A percentile compares a stretch with the other conserved stretches of the same genome.
Conservation (phyloP, 2,329 filamentous ascomycete genomes). For the Trichophaea hybrida region DNA sequence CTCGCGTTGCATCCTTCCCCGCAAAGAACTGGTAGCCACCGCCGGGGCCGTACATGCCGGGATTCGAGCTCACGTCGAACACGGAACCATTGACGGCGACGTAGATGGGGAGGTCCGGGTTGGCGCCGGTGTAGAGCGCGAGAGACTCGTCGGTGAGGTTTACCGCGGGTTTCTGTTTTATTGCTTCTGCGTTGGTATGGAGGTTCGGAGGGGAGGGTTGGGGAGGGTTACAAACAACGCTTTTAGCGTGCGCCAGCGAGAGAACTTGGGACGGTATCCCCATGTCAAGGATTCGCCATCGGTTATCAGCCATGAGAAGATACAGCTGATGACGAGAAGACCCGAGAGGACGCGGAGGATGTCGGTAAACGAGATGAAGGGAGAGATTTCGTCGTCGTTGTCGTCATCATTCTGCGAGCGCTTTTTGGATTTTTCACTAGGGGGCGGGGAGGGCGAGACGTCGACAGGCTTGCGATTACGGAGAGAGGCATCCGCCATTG, state of each 20-base stretch:
- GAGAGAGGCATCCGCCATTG: conserved; percentile 6
- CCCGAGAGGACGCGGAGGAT: conserved; percentile 55
- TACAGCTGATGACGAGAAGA: conserved; percentile 49
- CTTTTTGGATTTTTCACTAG: conserved; percentile 8
- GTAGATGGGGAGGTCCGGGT: conserved; percentile 66
- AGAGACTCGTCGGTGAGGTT: conserved; percentile 64
- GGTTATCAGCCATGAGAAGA: conserved; percentile 63
- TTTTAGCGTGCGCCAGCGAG: conserved; percentile 43
- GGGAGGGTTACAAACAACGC: conserved; percentile 42
- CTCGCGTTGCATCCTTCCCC: conserved; percentile 71
- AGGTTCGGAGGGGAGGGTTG: not conserved
- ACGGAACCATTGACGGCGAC: conserved; percentile 78
- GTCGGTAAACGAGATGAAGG: conserved; percentile 42
- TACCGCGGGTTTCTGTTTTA: conserved; percentile 36
- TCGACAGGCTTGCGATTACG: conserved; percentile 16
- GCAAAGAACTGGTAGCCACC: conserved; percentile 79
- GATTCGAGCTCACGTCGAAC: conserved; percentile 62
- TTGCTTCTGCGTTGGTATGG: conserved; percentile 7
- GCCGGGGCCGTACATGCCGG: conserved; percentile 62
- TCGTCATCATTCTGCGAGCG: conserved; percentile 12
- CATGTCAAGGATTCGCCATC: conserved; percentile 55
- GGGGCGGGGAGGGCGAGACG: conserved; percentile 7
- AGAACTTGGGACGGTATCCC: conserved; percentile 52
- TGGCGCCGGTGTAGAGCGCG: conserved; percentile 58
- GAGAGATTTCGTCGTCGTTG: conserved; percentile 11